phyloP scores from a whole-genome alignment of 129 eudicot genomes.

The Erigeron canadensis region DNA sequence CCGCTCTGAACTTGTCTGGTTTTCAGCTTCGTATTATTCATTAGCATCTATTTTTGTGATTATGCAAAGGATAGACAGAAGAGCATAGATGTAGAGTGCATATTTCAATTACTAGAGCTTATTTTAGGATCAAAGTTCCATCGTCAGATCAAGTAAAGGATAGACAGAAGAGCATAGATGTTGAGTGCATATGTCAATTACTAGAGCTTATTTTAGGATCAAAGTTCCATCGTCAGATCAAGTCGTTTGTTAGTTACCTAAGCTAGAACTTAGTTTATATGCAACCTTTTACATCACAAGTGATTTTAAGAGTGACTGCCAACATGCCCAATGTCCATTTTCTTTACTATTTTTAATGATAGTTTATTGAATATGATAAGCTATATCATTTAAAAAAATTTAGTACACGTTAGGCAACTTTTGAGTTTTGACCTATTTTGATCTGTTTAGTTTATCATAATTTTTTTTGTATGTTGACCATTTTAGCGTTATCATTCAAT shows the following conservation, averaged over 20 bases:
- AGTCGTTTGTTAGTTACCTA: conserved; percentile 54
- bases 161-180: conserved; percentile 85
- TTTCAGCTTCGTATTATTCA: neutral
- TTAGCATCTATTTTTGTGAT: conserved; percentile 1
- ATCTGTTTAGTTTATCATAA: too few species aligned
- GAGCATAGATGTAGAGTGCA: conserved; percentile 80
- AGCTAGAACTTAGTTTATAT: conserved; percentile 7
- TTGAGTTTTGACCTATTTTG: too few species aligned
- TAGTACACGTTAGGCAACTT: too few species aligned
- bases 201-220: conserved; percentile 78
- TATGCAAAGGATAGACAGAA: conserved; percentile 80
- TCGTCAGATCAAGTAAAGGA: conserved; percentile 58
- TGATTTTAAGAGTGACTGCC: neutral
- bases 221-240: conserved; percentile 58
- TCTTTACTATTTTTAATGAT: too few species aligned
- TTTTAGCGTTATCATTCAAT: too few species aligned
- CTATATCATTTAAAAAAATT: too few species aligned
- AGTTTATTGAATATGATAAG: too few species aligned
- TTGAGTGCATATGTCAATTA: conserved; percentile 70
- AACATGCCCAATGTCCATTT: too few species aligned
- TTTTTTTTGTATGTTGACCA: too few species aligned
- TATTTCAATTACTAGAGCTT: conserved; percentile 71
- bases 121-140: conserved; percentile 62
- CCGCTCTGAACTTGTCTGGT: neutral
- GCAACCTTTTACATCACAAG: too few species aligned